phyloP scores from a whole-genome alignment of 768 basidiomycete genomes.

The Lepiota brunneoincarnata region DNA sequence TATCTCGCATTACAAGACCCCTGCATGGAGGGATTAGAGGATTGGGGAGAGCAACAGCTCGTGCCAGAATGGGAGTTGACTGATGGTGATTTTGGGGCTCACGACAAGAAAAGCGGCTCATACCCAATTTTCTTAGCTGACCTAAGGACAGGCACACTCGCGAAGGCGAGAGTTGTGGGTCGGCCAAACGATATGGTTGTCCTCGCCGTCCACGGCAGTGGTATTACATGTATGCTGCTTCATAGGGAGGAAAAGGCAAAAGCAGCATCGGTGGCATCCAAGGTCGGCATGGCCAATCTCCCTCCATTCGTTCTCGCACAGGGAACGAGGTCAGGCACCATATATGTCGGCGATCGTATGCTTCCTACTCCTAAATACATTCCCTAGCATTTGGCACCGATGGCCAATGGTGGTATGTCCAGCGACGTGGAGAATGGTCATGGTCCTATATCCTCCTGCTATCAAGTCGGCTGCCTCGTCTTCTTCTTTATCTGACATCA shows the following conservation, averaged over 20 bases:
- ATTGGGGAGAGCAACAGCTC: constrained; percentile 15
- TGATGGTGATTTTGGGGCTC: neutral
- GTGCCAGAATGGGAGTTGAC: constrained; percentile 7
- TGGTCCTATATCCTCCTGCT: no score
- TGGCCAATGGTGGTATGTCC: no score
- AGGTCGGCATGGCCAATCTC: constrained; percentile 21
- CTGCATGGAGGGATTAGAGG: neutral
- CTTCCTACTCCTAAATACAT: no score
- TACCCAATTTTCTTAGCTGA: constrained; percentile 6
- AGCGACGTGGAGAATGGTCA: no score
- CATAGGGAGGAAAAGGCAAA: constrained; percentile 11
- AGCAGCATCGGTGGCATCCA: neutral
- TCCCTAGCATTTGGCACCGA: no score
- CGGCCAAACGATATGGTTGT: constrained; percentile 13
- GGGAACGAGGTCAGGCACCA: neutral
- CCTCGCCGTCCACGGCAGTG: constrained; percentile 18
- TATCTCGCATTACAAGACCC: constrained; percentile 11
- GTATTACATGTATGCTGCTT: constrained; percentile 21
- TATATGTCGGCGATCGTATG: constrained; percentile 1
- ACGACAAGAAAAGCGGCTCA: neutral
- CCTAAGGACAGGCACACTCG: constrained; percentile 5
- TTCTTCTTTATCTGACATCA: no score
- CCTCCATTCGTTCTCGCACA: constrained; percentile 19
- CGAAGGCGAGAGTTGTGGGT: constrained; percentile 4
- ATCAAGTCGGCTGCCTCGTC: no score